Evolutionary conservation across 495 filamentous ascomycete species (phyloP).

Genomic region (Bathelium albidoporum): DNA sequence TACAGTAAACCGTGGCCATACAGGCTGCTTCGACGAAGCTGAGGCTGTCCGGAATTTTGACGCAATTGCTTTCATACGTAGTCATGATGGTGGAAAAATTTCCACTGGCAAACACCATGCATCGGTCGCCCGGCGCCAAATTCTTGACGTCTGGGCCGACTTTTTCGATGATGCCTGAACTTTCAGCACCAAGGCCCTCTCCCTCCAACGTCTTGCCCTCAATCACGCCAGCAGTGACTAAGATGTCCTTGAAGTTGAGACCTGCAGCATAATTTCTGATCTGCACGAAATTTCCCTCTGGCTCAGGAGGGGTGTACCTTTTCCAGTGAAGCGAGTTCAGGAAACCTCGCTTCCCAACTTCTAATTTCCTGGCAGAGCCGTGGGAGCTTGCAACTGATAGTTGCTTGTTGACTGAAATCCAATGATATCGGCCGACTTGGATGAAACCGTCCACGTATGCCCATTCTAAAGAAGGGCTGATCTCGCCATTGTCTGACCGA

Average conservation of each 20-base stretch:
- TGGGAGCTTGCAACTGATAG: not conserved
- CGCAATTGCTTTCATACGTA: not conserved
- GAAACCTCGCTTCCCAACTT: not conserved
- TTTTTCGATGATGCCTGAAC: not conserved
- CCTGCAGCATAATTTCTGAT: slow-evolving; percentile 3
- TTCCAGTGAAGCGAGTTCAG: not conserved
- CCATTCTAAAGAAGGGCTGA: not conserved
- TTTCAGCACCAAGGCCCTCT: not conserved
- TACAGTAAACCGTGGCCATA: slow-evolving; percentile 34
- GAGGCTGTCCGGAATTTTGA: not conserved
- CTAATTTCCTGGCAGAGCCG: not conserved
- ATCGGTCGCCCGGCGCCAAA: not conserved
- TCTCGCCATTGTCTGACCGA: not conserved
- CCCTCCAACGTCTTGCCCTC: not conserved
- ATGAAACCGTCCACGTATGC: not conserved
- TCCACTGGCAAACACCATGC: not conserved
- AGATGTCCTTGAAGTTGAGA: slow-evolving; percentile 9
- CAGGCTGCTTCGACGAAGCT: slow-evolving; percentile 36
- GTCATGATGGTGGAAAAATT: not conserved
- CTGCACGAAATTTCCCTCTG: not conserved
- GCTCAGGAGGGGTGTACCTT: not conserved
- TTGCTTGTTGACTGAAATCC: not conserved
- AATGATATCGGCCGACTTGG: not conserved
- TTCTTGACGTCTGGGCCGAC: slow-evolving; percentile 1
- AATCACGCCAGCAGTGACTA: not conserved